These are phyloP conservation scores for Cutaneotrichosporon mucoides DNA, from an alignment of 1,284 basidiomycete species.

Conservation along the genomic window DNA sequence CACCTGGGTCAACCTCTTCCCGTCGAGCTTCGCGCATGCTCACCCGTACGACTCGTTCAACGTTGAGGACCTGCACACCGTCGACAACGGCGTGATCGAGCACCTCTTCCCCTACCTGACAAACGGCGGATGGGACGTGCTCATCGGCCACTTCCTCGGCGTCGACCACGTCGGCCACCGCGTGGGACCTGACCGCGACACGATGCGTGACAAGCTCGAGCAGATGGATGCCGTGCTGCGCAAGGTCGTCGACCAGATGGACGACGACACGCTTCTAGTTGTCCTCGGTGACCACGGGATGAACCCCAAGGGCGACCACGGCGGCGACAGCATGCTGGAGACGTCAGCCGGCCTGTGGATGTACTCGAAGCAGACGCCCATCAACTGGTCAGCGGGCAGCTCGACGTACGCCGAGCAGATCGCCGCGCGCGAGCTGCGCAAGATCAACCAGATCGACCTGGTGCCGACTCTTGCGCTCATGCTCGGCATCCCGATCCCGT, in stretches of 20 bases:
- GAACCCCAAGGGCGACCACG: constrained; percentile 92
- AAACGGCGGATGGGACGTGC: constrained; percentile 66
- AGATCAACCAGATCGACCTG: constrained; percentile 89
- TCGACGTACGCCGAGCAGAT: constrained; percentile 61
- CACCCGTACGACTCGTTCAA: constrained; percentile 96
- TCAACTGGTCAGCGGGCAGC: constrained; percentile 52
- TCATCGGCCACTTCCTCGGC: constrained; percentile 93
- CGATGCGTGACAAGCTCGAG: constrained; percentile 76
- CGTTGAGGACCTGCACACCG: constrained; percentile 94
- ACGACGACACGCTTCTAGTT: constrained; percentile 82
- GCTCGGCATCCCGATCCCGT: constrained; percentile 88
- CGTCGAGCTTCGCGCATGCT: constrained; percentile 66
- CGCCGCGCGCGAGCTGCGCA: constrained; percentile 57
- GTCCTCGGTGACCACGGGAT: constrained; percentile 97
- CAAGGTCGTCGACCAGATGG: constrained; percentile 61
- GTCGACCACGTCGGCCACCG: constrained; percentile 97
- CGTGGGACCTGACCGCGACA: constrained; percentile 80
- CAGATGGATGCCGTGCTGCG: constrained; percentile 82
- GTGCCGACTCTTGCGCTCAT: constrained; percentile 86
- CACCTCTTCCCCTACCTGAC: constrained; percentile 78
- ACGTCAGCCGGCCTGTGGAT: constrained; percentile 86
- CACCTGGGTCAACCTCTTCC: constrained; percentile 91
- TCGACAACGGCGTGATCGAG: constrained; percentile 81
- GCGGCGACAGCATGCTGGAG: constrained; percentile 83
- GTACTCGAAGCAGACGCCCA: constrained; percentile 60